Evolutionary conservation across 257 asterid genomes (phyloP), one percentile per base, ranked within the genome.

Genomic region (Solanum appendiculatum): DNA sequence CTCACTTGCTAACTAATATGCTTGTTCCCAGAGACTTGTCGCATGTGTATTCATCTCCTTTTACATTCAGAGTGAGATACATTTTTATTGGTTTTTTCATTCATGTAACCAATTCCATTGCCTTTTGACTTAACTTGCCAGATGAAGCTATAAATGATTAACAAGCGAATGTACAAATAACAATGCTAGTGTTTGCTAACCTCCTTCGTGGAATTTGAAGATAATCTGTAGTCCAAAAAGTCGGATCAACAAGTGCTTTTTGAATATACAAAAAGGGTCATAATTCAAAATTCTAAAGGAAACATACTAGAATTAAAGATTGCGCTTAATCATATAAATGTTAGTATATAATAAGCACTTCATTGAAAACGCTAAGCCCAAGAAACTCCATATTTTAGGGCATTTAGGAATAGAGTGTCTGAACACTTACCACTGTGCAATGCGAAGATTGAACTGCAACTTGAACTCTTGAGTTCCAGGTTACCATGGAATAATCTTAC

Each of bases 1-100:
- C 88, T 95, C 58, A 90, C 97, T 31, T 66, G 88, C 89, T 27
- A 73, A 63, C 85, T 81, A 81, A 48, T 48, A 81, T 81, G 42
- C 54, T 78, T 80, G 85, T 46, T 46, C 66, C 2, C 85, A 46
- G 18, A 80, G 64, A 48, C 15, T 46, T 80, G 40, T 44, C 2
- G 86, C 84, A 80, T 80, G n/a, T 29, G 29, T 33, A 84, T 37
- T 54, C 75, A 12, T 31, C 64, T 80, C 29, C 37, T 29, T 18
- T 80, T 80, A 46, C 20, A 80, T 46, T 78, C 66, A 16, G 29
- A 29, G 42, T 46, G 66, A 18, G 18, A 46, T 80, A 46, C 66
- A 29, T 29, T 16, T 18, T 29, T 1, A 31, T 46, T 46, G 66
- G 29, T 46, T 25, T 46, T 80, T 80, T 25, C 64, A 16, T 29